Evolutionary conservation across 768 basidiomycete species (phyloP).

Genomic region (Clathrus columnatus): DNA sequence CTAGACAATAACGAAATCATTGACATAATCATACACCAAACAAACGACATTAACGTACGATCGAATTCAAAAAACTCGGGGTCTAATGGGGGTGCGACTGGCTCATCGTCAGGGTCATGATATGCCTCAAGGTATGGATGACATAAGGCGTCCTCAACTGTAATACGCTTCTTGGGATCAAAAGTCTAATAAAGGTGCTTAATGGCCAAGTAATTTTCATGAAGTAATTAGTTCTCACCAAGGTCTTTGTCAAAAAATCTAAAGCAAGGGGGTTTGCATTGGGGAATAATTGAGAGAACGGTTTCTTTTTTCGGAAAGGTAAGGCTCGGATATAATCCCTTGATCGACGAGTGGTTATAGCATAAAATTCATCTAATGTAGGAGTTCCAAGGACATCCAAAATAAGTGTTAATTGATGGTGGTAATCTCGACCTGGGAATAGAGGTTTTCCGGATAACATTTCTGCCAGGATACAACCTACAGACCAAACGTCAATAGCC

Average conservation of each 20-base stretch:
- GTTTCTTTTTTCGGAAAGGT: constrained; percentile 82
- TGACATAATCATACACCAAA: neutral
- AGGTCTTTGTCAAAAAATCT: constrained; percentile 73
- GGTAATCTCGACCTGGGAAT: constrained; percentile 93
- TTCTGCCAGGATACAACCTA: constrained; percentile 86
- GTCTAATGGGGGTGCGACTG: constrained; percentile 88
- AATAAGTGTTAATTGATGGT: constrained; percentile 92
- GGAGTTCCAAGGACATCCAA: constrained; percentile 96
- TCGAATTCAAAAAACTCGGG: constrained; percentile 98
- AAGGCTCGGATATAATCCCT: constrained; percentile 92
- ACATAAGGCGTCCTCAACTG: constrained; percentile 88
- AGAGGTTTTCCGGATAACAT: constrained; percentile 96
- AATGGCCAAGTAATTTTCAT: neutral
- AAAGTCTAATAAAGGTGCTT: constrained; percentile 55
- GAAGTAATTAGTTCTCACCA: constrained; percentile 37
- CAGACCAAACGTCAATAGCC: constrained; percentile 87
- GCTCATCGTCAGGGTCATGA: constrained; percentile 96
- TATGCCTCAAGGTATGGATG: constrained; percentile 95
- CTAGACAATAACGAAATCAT: constrained; percentile 27
- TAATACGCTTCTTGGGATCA: constrained; percentile 94
- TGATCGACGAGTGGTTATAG: constrained; percentile 85
- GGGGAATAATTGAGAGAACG: constrained; percentile 82
- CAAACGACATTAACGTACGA: constrained; percentile 37
- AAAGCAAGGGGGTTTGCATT: constrained; percentile 76
- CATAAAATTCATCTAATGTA: constrained; percentile 94